Evolutionary conservation across 2,329 filamentous ascomycete species (phyloP), one percentile per base, ranked within the genome.

Genomic region (Cladosporium sp.): DNA sequence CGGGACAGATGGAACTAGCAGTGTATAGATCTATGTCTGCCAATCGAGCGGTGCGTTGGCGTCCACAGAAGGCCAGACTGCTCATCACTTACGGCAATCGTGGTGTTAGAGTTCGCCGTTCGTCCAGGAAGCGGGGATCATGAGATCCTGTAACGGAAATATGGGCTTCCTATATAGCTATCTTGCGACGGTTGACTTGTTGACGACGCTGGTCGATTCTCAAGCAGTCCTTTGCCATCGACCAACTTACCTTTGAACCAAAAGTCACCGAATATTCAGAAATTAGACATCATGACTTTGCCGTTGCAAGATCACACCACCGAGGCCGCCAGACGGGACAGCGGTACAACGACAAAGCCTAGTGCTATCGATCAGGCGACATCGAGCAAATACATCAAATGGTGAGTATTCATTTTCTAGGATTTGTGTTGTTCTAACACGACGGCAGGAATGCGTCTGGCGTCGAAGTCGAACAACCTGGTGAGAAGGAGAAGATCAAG

Each of bases 401-500:
- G 71, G 71, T 69, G 34, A 10, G 36, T 28, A 10, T 30, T 34
- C 15, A 15, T 12, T 12, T 2, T 8, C n/a, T 14, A 30, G 36
- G 28, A 52, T 30, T 28, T 15, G 32, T 10, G 10, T 14, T 8
- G 18, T 32, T 32, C n/a, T 30, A 58, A 36, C 11, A 14, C 10
- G 47, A 63, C 10, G 11, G 58, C 18, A 65, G 76, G 75, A 71
- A 79, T 63, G 75, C 77, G 3, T 60, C 72, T 30, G 77, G 76
- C 26, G 77, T 79, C 6, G 77, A 78, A 63, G 65, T 68, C 24
- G 67, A 73, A 30, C 74, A 74, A 52, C 67, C 73, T 1, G 70
- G 73, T 38, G 70, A 79, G 67, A 71, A 76, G 63, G 73, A 78
- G 68, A 75, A 75, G 68, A 78, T 79, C 54, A 71, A 76, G 54